These are phyloP conservation scores for Paspalum notatum DNA, from an alignment of 176 grass and related monocot genomes.

Conservation along the genomic window DNA sequence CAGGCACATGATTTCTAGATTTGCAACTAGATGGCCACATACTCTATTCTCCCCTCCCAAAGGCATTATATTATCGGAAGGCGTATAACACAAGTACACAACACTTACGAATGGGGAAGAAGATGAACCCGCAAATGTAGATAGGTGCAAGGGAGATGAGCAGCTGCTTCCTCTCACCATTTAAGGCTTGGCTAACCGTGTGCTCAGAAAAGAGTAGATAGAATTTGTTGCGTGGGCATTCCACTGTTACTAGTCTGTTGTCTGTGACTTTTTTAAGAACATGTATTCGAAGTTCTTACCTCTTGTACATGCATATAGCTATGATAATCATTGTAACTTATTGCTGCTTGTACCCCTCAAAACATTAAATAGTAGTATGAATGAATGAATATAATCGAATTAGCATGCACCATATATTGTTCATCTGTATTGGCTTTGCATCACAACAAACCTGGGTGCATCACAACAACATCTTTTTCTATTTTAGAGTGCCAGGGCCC, in stretches of 20 bases:
- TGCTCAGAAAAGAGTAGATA: conserved; percentile 40
- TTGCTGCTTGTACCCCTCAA: background rate
- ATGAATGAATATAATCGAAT: background rate
- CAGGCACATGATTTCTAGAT: conserved; percentile 59
- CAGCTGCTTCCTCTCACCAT: conserved; percentile 27
- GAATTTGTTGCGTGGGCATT: conserved; percentile 47
- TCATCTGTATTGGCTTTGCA: background rate
- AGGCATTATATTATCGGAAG: conserved; percentile 22
- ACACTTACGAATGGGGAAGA: conserved; percentile 21
- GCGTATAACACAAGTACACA: conserved; percentile 2
- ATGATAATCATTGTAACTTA: background rate
- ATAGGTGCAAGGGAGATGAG: conserved; percentile 17
- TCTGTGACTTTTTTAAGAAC: conserved; percentile 26
- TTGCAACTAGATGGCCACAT: background rate
- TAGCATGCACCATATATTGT: background rate
- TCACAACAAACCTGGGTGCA: background rate
- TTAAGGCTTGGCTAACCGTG: conserved; percentile 45
- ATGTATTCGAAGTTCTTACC: conserved; percentile 1
- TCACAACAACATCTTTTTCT: too few relatives aligned
- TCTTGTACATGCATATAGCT: conserved; percentile 37
- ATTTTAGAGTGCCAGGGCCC: background rate
- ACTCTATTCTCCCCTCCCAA: background rate
- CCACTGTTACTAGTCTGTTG: conserved; percentile 36
- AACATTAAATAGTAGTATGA: background rate
- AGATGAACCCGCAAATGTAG: conserved; percentile 28